Evolutionary conservation across 2,329 filamentous ascomycete species (phyloP), one percentile per base, ranked within the genome.

Genomic region (Venturia oleaginea): DNA sequence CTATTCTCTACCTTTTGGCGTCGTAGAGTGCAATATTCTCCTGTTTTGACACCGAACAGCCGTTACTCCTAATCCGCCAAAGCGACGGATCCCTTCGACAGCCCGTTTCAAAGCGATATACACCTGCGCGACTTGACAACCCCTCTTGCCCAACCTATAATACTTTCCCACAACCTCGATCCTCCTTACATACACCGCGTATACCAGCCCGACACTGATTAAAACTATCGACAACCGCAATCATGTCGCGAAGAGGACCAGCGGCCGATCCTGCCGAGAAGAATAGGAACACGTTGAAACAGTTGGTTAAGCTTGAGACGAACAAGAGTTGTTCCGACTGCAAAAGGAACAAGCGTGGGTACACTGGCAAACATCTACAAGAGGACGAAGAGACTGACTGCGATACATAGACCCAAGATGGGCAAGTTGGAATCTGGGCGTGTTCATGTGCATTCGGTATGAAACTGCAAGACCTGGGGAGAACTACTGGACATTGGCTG

Each of bases 241-340:
- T 11, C 10, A 95, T 95, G 90, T 94, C 91, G 71, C 84, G 91
- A 81, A 86, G 90, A 74, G 90, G 91, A 78, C 86, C 90, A 73
- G 87, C 86, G 68, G 89, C 91, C 69, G 91, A 96, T 78, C 87
- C 91, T 77, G 90, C 92, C 72, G 92, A 92, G 72, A 90, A 95
- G 79, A 99, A 99, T 79, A 88, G 91, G 76, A 86, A 88, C 75
- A 95, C 92, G 55, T 91, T 99, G 77, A 97, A 97, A 82, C 92
- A 85, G 74, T 84, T 99, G 70, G 82, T 97, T 75, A 99, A 97
- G 80, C 80, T 99, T 70, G 93, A 97, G 74, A 81, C 86, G 67
- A 99, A 99, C 81, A 99, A 99, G 81, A 86, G 90, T 74, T 99
- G 94, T 82, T 91, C 93, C 67, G 94, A 99, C 77, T 99, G 94